Conservation (phyloP, 805 yeast species). For the Wickerhamiella azyma region DNA sequence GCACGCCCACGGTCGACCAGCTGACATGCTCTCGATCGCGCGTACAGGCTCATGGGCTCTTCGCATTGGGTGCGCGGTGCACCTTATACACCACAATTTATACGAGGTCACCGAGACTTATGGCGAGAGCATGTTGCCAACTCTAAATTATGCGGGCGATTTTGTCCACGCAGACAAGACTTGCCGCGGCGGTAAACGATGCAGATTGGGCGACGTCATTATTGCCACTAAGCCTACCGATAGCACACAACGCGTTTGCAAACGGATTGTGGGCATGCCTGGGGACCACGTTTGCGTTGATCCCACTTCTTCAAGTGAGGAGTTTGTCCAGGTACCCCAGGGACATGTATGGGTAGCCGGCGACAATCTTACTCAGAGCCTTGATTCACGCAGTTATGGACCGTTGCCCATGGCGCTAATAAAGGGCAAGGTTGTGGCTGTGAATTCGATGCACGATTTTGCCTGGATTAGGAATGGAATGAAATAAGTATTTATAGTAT, state of each 20-base stretch:
- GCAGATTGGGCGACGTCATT: slow-evolving; percentile 71
- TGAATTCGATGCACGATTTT: slow-evolving; percentile 12
- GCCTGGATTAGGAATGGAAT: slow-evolving; percentile 14
- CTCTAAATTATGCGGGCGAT: slow-evolving; percentile 60
- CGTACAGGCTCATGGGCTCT: slow-evolving; percentile 23
- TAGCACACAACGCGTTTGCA: slow-evolving; percentile 75
- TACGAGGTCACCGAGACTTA: slow-evolving; percentile 69
- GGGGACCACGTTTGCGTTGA: slow-evolving; percentile 77
- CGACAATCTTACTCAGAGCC: slow-evolving; percentile 73
- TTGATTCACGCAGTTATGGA: slow-evolving; percentile 82
- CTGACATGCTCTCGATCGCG: neutral
- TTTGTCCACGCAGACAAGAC: slow-evolving; percentile 62
- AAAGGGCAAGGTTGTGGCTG: slow-evolving; percentile 64
- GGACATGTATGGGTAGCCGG: slow-evolving; percentile 98
- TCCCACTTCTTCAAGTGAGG: slow-evolving; percentile 34
- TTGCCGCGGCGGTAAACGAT: slow-evolving; percentile 47
- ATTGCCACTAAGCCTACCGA: slow-evolving; percentile 85
- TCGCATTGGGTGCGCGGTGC: slow-evolving; percentile 31
- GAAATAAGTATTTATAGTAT: neutral
- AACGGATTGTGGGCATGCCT: slow-evolving; percentile 90
- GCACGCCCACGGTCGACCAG: no score
- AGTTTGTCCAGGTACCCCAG: slow-evolving; percentile 65
- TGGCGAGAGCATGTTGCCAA: slow-evolving; percentile 95
- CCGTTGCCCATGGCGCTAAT: slow-evolving; percentile 82
- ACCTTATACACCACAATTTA: slow-evolving; percentile 50